Base-by-base conservation (phyloP, 73 alveolate genomes). In the Paramecium pentaurelia region DNA sequence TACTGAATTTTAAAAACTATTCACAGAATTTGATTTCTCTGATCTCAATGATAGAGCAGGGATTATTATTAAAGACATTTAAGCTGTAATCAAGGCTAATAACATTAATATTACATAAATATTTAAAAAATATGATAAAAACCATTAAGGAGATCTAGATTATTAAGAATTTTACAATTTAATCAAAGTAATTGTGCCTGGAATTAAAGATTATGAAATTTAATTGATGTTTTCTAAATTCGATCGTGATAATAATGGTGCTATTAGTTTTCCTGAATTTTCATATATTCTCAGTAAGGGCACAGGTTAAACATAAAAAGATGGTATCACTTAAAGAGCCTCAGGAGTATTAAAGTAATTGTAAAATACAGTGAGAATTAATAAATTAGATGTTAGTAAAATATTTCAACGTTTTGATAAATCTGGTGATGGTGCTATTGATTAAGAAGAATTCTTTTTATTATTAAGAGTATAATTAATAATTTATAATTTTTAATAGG, bases 171-270 rank as follows among this genome's bases (percentile, higher is more conserved):
- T 89, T 71, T 36, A 47, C 1, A 89, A 89, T 49, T 51, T 89
- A 68, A 42, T 89, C 12, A 89, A 51, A 73, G 22, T 59, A 10
- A 83, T 89, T 30, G 94, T 83, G 5, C 86, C 86, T 14, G 94
- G 94, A 45, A 40, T 89, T 34, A 89, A 89, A 51, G 94, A 89
- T 89, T 71, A 89, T 71, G 94, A 89, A 71, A 89, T 89, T 18
- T 5, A 47, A 28, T 59, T 89, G 14, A 89, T 89, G 34, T 89
- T 89, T 71, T 27, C 83, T 8, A 89, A 71, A 47, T 89, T 89
- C 44, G 94, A 89, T 30, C 27, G 86, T 14, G 88, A 89, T 44
- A 27, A 37, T n/a, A 83, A 89, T 60, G 49, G 88, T 6, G 42
- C 86, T 28, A 44, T 89, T 8, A 83, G 88, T 89, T 89, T 71